These are phyloP conservation scores for Plasmopara halstedii DNA, from an alignment of 352 stramenopile species.

Conservation along the genomic window DNA sequence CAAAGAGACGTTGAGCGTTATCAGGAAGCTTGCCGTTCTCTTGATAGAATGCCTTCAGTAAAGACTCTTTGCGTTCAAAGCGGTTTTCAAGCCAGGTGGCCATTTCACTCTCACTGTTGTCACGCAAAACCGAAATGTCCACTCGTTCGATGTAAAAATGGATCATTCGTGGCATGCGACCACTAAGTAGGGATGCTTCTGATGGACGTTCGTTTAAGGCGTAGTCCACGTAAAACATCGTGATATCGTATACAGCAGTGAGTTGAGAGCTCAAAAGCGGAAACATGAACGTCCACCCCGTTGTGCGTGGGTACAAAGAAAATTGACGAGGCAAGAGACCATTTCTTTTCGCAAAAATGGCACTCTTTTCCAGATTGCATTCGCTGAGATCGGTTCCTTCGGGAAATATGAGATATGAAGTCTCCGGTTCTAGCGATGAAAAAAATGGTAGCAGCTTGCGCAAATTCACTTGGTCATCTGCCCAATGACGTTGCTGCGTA, in stretches of 20 bases:
- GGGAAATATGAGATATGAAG: slow-evolving; percentile 73
- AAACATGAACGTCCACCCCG: slow-evolving; percentile 72
- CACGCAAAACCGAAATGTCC: slow-evolving; percentile 30
- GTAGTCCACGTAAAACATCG: slow-evolving; percentile 77
- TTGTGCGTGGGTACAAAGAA: slow-evolving; percentile 72
- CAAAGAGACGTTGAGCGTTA: slow-evolving; percentile 37
- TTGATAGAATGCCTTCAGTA: slow-evolving; percentile 63
- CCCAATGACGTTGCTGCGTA: slow-evolving; percentile 47
- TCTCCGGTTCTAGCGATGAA: slow-evolving; percentile 30
- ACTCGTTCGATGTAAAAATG: slow-evolving; percentile 69
- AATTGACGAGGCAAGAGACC: slow-evolving; percentile 37
- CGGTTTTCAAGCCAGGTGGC: slow-evolving; percentile 51
- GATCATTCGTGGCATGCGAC: slow-evolving; percentile 48
- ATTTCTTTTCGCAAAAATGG: slow-evolving; percentile 47
- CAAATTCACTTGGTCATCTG: slow-evolving; percentile 50
- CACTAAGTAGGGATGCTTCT: slow-evolving; percentile 51
- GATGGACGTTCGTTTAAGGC: slow-evolving; percentile 51
- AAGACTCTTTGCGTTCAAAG: slow-evolving; percentile 58
- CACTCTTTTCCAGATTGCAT: slow-evolving; percentile 55
- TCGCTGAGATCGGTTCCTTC: slow-evolving; percentile 74
- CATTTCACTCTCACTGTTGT: slow-evolving; percentile 35
- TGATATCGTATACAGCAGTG: slow-evolving; percentile 72
- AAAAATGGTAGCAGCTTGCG: slow-evolving; percentile 52
- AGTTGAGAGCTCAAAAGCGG: slow-evolving; percentile 46
- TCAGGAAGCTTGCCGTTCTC: slow-evolving; percentile 37